A percentile compares a stretch with the other conserved stretches of the same genome.
phyloP scores from a whole-genome alignment of 352 stramenopile species.

The Globisporangium takayamanum region DNA sequence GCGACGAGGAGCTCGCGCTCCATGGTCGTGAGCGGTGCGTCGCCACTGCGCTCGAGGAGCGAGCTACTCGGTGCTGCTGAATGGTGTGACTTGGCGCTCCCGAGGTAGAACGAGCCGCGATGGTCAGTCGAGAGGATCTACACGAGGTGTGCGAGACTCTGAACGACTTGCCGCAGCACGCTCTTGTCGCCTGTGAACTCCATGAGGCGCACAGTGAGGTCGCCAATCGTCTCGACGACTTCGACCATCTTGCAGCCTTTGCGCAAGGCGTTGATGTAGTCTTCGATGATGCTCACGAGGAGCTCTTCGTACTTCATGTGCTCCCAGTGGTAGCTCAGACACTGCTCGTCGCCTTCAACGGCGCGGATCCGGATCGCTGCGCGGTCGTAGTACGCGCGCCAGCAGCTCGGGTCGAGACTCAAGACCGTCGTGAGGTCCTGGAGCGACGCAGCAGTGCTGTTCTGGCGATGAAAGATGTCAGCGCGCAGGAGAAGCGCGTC shows the following conservation, averaged over 20 bases:
- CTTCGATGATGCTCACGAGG: slow-evolving; percentile 57
- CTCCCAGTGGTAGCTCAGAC: slow-evolving; percentile 58
- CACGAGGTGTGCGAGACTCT: slow-evolving; percentile 52
- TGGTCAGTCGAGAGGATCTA: slow-evolving; percentile 39
- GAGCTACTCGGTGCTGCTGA: neutral
- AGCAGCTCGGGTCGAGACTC: slow-evolving; percentile 53
- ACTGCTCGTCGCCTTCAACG: slow-evolving; percentile 58
- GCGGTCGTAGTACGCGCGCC: slow-evolving; percentile 77
- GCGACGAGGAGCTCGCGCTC: slow-evolving; percentile 48
- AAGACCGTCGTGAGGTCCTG: slow-evolving; percentile 62
- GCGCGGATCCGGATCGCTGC: slow-evolving; percentile 56
- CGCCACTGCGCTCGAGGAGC: slow-evolving; percentile 1
- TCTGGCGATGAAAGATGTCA: slow-evolving; percentile 51
- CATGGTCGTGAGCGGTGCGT: slow-evolving; percentile 17
- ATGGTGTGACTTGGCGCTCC: slow-evolving; percentile 2
- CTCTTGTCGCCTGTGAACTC: slow-evolving; percentile 58
- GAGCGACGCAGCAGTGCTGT: slow-evolving; percentile 37
- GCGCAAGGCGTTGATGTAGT: slow-evolving; percentile 65
- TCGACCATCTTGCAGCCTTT: slow-evolving; percentile 69
- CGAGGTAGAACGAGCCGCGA: slow-evolving; percentile 26
- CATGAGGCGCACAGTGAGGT: slow-evolving; percentile 55
- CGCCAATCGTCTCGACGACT: slow-evolving; percentile 67
- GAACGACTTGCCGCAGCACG: slow-evolving; percentile 56
- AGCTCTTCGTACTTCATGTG: slow-evolving; percentile 63
- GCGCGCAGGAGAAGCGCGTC: slow-evolving; percentile 62